These are phyloP conservation scores for Puya raimondii DNA, from an alignment of 176 grass and related monocot genomes.

Conservation along the genomic window DNA sequence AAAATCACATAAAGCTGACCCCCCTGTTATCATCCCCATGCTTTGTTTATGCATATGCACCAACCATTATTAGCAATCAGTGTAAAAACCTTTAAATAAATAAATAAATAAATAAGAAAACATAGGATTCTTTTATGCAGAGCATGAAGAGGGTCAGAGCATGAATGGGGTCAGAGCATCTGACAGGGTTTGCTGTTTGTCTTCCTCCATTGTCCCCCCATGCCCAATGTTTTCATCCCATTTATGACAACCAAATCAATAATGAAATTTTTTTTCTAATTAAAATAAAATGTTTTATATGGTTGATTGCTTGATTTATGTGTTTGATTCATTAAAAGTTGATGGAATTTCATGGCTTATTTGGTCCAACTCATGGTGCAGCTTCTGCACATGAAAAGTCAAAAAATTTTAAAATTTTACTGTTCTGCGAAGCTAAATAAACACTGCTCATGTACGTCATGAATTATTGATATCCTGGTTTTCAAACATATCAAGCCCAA, in stretches of 20 bases:
- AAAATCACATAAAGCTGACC: slow-evolving; percentile 6
- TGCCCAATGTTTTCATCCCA: not conserved
- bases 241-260: not conserved
- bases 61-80: not conserved
- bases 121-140: not conserved
- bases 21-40: not conserved
- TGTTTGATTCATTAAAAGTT: no score
- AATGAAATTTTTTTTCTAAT: not conserved
- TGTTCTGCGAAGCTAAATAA: no score
- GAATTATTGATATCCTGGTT: no score
- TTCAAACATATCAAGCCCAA: no score
- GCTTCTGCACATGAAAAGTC: no score
- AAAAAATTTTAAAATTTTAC: no score
- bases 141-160: not conserved
- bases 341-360: no score
- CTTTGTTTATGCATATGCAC: not conserved
- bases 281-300: no score
- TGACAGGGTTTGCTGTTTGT: not conserved
- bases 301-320: no score
- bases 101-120: not conserved
- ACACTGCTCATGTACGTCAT: no score
- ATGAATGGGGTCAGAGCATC: not conserved
- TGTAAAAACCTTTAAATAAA: no score
- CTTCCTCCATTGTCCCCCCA: not conserved
- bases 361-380: no score